Evolutionary conservation across 306 rosid species (phyloP), one percentile per base, ranked within the genome.

Genomic region (Ammopiptanthus mongolicus): DNA sequence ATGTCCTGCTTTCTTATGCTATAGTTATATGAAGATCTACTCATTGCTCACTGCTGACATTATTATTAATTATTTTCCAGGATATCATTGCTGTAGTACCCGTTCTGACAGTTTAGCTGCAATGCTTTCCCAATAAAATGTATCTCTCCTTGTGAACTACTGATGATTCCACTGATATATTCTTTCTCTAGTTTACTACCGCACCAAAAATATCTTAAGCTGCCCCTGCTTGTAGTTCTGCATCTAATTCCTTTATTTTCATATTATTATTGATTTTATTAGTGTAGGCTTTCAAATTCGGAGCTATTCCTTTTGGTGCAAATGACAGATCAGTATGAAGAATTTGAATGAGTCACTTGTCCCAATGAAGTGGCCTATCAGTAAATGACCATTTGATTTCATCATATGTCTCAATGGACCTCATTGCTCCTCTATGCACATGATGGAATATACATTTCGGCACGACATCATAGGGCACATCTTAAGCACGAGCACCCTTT

Each of bases 61-160:
- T 31, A 15, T 21, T 36, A 29, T 63, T 63, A 18, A 53, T 25
- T 61, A 55, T 57, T 51, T 79, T 23, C 12, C 84, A 69, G 84
- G 81, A 62, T 60, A 69, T 9, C 8, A 42, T 63, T 23, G 5
- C 56, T 47, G 64, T 13, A 11, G 12, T 22, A 25, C 74, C 22
- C 33, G 21, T 47, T 63, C 19, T 37, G 28, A 65, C 72, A 12
- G 68, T n/a, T 36, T 57, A 64, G 64, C 69, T 55, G 77, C 78
- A 62, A 17, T 74, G 52, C 57, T 60, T 77, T 46, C 36, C 4
- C 22, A 74, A 31, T 75, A 74, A 74, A 69, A 64, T 83, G 75
- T 70, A 69, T 57, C 28, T 62, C 48, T 59, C 70, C n/a, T n/a
- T 14, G 22, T 53, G 34, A 52, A 51, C 68, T 22, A 53, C 65